Conservation (phyloP, 2,329 filamentous ascomycete genomes). For the Ophiocordyceps camponoti-rufipedis region DNA sequence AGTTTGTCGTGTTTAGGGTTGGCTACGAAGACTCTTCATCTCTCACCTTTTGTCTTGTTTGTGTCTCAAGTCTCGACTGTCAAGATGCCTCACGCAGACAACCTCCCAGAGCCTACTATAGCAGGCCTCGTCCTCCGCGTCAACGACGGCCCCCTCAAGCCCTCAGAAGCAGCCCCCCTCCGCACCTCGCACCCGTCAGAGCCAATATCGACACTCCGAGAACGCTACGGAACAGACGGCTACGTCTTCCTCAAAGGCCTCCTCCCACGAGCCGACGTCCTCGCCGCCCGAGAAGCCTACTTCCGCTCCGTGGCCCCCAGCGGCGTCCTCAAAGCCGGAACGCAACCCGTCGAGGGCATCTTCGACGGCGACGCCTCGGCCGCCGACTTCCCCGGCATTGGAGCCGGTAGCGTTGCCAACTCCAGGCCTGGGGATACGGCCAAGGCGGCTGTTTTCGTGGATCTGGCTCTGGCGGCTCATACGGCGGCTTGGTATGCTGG, state of each 20-base stretch:
- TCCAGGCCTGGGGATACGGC: slow-evolving; percentile 22
- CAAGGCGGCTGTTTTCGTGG: slow-evolving; percentile 8
- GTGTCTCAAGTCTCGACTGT: neutral
- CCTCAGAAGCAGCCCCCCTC: neutral
- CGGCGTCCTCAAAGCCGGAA: slow-evolving; percentile 35
- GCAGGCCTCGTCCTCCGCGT: neutral
- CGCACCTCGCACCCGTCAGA: neutral
- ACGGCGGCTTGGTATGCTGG: slow-evolving; percentile 25
- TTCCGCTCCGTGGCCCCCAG: slow-evolving; percentile 34
- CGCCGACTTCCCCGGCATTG: slow-evolving; percentile 17
- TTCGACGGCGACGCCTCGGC: slow-evolving; percentile 14
- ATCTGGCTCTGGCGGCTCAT: slow-evolving; percentile 33
- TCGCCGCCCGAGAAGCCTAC: slow-evolving; percentile 30
- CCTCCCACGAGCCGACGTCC: slow-evolving; percentile 31
- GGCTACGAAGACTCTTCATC: no score
- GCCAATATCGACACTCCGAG: slow-evolving; percentile 27
- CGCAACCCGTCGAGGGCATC: slow-evolving; percentile 30
- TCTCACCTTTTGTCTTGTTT: neutral
- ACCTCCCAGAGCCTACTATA: neutral
- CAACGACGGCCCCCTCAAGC: slow-evolving; percentile 1
- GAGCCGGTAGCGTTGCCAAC: slow-evolving; percentile 28
- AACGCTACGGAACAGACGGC: slow-evolving; percentile 19
- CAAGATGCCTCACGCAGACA: neutral
- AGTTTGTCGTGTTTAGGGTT: no score
- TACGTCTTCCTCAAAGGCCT: slow-evolving; percentile 37